Evolutionary conservation across 2,329 filamentous ascomycete species (phyloP).

Genomic region (Lasiodiplodia sp.): DNA sequence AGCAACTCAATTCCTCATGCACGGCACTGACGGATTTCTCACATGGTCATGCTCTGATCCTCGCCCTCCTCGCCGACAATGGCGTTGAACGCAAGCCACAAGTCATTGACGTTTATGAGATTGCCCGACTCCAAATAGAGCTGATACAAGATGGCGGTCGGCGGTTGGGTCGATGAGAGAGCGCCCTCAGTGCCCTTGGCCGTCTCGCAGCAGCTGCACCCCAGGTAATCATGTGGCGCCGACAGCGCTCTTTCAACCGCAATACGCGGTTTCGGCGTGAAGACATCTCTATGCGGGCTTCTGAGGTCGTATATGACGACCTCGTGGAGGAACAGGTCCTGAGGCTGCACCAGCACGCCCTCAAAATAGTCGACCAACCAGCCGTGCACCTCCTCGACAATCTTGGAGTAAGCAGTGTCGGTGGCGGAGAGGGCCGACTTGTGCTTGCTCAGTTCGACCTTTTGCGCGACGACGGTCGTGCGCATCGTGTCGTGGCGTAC

Average conservation of each 20-base stretch:
- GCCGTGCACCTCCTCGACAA: constrained; percentile 66
- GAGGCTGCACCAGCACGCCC: constrained; percentile 56
- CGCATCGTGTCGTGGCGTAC: constrained; percentile 72
- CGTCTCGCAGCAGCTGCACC: constrained; percentile 70
- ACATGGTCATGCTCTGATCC: constrained; percentile 52
- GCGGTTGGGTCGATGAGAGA: constrained; percentile 68
- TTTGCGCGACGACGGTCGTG: constrained; percentile 81
- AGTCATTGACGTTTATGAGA: constrained; percentile 78
- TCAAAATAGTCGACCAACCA: constrained; percentile 58
- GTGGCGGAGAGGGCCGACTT: constrained; percentile 73
- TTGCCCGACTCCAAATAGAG: constrained; percentile 79
- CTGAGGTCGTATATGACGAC: constrained; percentile 77
- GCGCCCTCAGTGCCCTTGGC: constrained; percentile 42
- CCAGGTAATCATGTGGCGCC: constrained; percentile 78
- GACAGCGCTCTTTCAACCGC: constrained; percentile 75
- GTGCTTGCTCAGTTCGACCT: constrained; percentile 80
- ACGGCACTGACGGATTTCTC: not conserved
- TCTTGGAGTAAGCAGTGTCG: constrained; percentile 72
- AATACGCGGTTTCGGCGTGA: constrained; percentile 74
- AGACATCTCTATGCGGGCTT: constrained; percentile 74
- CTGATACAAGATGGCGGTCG: constrained; percentile 77
- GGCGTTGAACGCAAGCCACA: constrained; percentile 78
- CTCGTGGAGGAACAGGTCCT: constrained; percentile 69
- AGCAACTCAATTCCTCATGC: constrained; percentile 31
- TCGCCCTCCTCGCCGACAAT: constrained; percentile 62